Evolutionary conservation across 2,329 filamentous ascomycete species (phyloP).

Genomic region (Thielaviopsis punctulata): DNA sequence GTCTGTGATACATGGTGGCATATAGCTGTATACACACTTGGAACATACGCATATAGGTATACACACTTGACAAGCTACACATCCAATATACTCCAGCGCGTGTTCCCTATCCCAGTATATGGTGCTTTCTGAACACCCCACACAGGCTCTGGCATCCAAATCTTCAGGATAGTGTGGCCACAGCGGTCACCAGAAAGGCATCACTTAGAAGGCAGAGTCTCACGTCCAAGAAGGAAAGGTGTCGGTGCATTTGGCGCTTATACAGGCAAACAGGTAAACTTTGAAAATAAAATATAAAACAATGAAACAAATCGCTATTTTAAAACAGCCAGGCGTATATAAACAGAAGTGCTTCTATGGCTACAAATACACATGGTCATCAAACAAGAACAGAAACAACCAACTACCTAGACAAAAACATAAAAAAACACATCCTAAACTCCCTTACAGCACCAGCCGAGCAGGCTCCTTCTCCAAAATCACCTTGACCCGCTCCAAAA

Average conservation of each 20-base stretch:
- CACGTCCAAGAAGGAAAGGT: background rate
- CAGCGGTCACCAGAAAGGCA: too few relatives aligned
- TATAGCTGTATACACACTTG: too few relatives aligned
- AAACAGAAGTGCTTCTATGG: constrained; percentile 9
- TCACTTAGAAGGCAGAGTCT: too few relatives aligned
- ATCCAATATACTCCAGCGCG: too few relatives aligned
- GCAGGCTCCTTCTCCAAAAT: constrained; percentile 69
- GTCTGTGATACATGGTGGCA: too few relatives aligned
- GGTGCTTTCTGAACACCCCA: too few relatives aligned
- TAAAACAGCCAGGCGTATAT: constrained; percentile 11
- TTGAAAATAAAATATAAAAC: background rate
- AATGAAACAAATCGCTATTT: constrained; percentile 10
- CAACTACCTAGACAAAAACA: background rate
- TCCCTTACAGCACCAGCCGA: constrained; percentile 44
- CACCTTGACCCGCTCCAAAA: constrained; percentile 72
- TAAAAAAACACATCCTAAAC: constrained; percentile 1
- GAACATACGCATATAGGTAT: too few relatives aligned
- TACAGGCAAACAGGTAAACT: background rate
- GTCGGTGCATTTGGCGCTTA: too few relatives aligned
- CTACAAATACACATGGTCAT: constrained; percentile 11
- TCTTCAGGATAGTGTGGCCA: too few relatives aligned
- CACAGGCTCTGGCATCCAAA: too few relatives aligned
- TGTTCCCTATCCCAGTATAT: too few relatives aligned
- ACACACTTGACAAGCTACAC: too few relatives aligned
- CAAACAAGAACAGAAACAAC: background rate